phyloP scores from a whole-genome alignment of 1,284 basidiomycete genomes.

The Tilletia indica region DNA sequence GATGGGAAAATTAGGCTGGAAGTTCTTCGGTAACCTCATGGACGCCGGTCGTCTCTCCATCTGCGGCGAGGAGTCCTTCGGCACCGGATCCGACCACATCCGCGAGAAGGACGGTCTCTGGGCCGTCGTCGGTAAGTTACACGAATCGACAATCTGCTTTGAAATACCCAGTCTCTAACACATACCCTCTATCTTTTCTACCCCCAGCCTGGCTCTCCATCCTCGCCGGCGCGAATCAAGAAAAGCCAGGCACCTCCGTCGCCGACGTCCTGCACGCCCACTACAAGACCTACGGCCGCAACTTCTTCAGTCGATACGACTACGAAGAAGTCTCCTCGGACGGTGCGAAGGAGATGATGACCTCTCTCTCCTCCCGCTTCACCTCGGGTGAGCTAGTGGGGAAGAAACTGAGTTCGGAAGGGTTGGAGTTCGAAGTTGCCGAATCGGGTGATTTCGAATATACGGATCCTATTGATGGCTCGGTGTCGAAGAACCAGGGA shows the following conservation, averaged over 20 bases:
- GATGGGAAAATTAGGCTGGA: conserved; percentile 70
- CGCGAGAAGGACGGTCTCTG: conserved; percentile 98
- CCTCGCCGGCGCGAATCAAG: conserved; percentile 84
- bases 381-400: conserved; percentile 61
- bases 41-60: conserved; percentile 95
- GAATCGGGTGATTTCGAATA: conserved; percentile 86
- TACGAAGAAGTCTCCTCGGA: conserved; percentile 95
- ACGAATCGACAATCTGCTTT: too few species aligned
- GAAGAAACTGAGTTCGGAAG: conserved; percentile 54
- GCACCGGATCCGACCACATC: conserved; percentile 98
- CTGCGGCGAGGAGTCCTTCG: conserved; percentile 97
- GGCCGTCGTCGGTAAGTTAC: conserved; percentile 86
- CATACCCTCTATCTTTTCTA: background rate
- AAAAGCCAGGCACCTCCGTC: conserved; percentile 56
- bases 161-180: background rate
- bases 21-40: conserved; percentile 99
- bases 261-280: conserved; percentile 68
- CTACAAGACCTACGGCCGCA: conserved; percentile 90
- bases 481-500: conserved; percentile 91
- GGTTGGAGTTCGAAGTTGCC: conserved; percentile 70
- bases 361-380: conserved; percentile 72
- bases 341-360: conserved; percentile 82
- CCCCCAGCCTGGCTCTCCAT: conserved; percentile 88
- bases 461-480: conserved; percentile 93
- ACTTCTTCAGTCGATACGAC: conserved; percentile 95